Base-by-base conservation (phyloP, 2,329 filamentous ascomycete genomes). In the Xylariales sp. region DNA sequence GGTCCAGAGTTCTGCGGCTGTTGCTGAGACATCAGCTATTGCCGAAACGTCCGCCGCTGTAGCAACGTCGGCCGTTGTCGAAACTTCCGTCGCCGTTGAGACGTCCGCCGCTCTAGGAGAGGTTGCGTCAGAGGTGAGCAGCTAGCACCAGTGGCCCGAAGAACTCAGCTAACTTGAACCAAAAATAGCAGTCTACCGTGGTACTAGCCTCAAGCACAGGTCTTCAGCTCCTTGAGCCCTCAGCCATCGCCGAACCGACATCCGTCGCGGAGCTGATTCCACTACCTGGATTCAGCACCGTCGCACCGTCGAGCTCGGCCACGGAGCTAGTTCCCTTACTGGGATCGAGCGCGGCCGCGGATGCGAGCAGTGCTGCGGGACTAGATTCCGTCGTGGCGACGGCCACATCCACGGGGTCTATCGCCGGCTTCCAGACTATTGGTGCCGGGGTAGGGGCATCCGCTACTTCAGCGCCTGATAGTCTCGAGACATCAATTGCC, bases 1-100 rank as follows among this genome's bases (percentile, higher is more conserved):
- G 18, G 50, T 57, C 8, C 48, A 70, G 46, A 67, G 45, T 18
- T 59, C 69, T 39, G 59, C 14, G 1, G 64, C 65, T 12, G 60
- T 39, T 23, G 49, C 56, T 3, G 71, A 52, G 54, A 64, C 54
- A 2, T 46, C 62, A 0, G 54, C 36, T 12, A 53, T 3, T 23
- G n/a, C 18, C 0, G 34, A 54, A 7, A 54, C 49, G 4, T 53
- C 49, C 0, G 49, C 49, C 2, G n/a, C 10, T 8, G 9, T 28
- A 3, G 53, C 41, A 16, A 55, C 53, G 18, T 30, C 53, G 1
- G 46, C 46, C 12, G 23, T 28, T 14, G 53, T 30, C 18, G 54
- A 56, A 12, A 56, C 36, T 3, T 32, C 54, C 18, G 54, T 8
- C 12, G 48, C 36, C 5, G 16, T 16, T 23, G 32, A 36, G 43